Evolutionary conservation across 2,329 filamentous ascomycete genomes (phyloP), one percentile per base, ranked within the genome.

Genomic region (Cladosporium sp.): DNA sequence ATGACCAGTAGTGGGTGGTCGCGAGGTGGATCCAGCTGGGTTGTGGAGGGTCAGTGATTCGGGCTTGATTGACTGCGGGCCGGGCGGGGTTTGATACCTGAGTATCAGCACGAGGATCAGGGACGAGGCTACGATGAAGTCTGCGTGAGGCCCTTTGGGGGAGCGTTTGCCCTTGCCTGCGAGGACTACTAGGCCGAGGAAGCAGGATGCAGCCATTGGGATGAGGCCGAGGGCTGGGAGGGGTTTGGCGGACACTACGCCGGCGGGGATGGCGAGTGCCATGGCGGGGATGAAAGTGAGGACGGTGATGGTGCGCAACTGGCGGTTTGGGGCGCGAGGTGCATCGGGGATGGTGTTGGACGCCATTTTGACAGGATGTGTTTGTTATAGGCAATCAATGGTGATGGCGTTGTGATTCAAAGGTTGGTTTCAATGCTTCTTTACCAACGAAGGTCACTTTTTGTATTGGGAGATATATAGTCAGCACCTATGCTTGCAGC

Each of bases 181-280:
- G 19, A 59, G 32, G n/a, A 55, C 49, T 4, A 57, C 32, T 9
- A 58, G 7, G 9, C 49, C 50, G 11, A 46, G 34, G n/a, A 52
- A 7, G 31, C 42, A 44, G 11, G 54, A 58, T 40, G 59, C 35
- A 10, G 50, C 46, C 56, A 61, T 56, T n/a, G 60, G 58, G n/a
- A 60, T 46, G 18, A 59, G 41, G 35, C 53, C 58, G 10, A 60
- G 35, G 18, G 52, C 46, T 1, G 54, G 57, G 2, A 53, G n/a
- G 5, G 51, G 5, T 9, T 49, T 16, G 35, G n/a, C 9, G n/a
- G 49, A 49, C n/a, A 37, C 19, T 45, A 57, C 54, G 42, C 57
- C 60, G 22, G 57, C 54, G 16, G 58, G 45, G 37, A 61, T 55
- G 16, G 56, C 38, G 52, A 62, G 54, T 31, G 50, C 49, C 52